Conservation (phyloP, 129 eudicot species). For the Saussurea involucrata region DNA sequence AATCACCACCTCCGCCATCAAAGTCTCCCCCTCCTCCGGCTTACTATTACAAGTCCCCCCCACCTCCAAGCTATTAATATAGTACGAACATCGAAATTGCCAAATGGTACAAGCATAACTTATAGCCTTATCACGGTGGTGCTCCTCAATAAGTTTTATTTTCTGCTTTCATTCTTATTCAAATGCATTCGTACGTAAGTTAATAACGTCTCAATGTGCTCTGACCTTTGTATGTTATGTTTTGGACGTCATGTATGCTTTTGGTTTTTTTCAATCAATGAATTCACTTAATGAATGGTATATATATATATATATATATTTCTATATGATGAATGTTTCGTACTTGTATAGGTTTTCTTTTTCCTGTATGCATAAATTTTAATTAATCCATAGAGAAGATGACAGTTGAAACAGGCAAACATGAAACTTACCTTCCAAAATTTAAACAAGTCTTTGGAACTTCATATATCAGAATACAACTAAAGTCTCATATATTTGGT, state of each 20-base stretch:
- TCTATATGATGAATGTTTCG: neutral
- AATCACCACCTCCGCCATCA: neutral
- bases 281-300: neutral
- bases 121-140: neutral
- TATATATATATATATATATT: too few relatives aligned
- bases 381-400: too few relatives aligned
- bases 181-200: constrained; percentile 6
- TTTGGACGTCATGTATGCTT: neutral
- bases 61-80: constrained; percentile 21
- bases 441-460: neutral
- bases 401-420: neutral
- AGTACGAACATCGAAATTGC: neutral
- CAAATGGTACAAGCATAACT: neutral
- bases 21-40: constrained; percentile 15
- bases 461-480: neutral
- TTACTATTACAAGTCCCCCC: constrained; percentile 24
- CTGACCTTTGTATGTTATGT: constrained; percentile 9
- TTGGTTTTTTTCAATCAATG: constrained; percentile 8
- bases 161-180: constrained; percentile 8
- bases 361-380: neutral
- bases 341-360: neutral
- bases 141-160: constrained; percentile 3
- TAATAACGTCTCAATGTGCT: constrained; percentile 11
- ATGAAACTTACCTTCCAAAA: neutral
- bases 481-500: neutral